Conservation (phyloP, 176 grass and related monocot species). For the Elymus sibiricus region DNA sequence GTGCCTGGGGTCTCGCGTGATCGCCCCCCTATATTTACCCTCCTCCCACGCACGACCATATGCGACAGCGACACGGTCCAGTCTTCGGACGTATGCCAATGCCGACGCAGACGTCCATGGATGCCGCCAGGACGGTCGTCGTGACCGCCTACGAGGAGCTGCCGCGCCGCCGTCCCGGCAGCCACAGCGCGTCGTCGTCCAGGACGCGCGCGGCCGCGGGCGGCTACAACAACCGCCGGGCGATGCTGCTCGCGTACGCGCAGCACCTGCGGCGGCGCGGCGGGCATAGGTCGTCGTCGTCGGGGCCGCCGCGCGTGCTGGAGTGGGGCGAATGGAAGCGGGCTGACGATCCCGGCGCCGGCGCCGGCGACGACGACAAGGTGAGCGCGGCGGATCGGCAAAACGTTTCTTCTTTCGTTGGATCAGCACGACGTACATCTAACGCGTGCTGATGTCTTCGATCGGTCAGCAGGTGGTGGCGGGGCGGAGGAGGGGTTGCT, state of each 20-base stretch:
- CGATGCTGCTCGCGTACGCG: slow-evolving; percentile 37
- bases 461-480: neutral
- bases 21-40: neutral
- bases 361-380: neutral
- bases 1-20: neutral
- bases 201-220: neutral
- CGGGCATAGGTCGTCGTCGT: neutral
- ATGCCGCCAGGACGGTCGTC: slow-evolving; percentile 19
- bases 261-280: slow-evolving; percentile 23
- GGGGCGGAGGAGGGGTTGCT: slow-evolving; percentile 3
- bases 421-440: neutral
- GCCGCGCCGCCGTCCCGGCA: neutral
- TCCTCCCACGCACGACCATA: neutral
- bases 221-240: neutral
- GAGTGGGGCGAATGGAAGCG: slow-evolving; percentile 33
- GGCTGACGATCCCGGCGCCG: neutral
- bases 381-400: neutral
- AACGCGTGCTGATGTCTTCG: neutral
- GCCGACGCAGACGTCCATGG: neutral
- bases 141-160: slow-evolving; percentile 36
- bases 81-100: neutral
- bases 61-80: neutral
- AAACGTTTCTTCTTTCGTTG: neutral
- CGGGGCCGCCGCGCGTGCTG: neutral
- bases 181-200: neutral